phyloP scores from a whole-genome alignment of 257 asterid species.

The Penstemon newberryi region DNA sequence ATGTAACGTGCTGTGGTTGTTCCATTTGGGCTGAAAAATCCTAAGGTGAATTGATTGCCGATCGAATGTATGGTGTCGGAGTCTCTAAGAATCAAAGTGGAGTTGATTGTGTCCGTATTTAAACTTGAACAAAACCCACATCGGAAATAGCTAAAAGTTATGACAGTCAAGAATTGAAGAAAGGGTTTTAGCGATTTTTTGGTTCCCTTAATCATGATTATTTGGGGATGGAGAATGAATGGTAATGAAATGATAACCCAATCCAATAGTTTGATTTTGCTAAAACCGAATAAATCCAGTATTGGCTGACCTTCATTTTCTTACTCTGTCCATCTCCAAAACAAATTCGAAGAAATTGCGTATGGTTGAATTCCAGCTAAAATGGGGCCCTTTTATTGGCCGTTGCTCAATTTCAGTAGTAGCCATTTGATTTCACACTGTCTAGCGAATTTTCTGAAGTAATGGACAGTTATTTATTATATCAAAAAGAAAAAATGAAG shows the following conservation, averaged over 20 bases:
- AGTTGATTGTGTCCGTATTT: background rate
- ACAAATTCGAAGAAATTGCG: no score
- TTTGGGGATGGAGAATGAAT: background rate
- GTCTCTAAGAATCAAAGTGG: constrained; percentile 19
- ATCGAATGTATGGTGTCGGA: constrained; percentile 13
- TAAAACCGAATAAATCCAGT: no score
- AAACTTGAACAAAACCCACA: background rate
- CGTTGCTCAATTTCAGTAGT: no score
- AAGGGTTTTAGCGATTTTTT: background rate
- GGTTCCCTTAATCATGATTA: background rate
- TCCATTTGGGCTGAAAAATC: constrained; percentile 29
- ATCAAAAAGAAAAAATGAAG: no score
- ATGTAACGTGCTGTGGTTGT: constrained; percentile 23
- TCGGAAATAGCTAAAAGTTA: background rate
- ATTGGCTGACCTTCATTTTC: no score
- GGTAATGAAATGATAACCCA: background rate
- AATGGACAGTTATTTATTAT: no score
- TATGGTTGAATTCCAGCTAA: no score
- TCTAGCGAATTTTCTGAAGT: no score
- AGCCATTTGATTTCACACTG: no score
- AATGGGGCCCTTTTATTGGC: no score
- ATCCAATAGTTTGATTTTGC: no score
- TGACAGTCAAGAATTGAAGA: background rate
- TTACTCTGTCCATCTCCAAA: no score
- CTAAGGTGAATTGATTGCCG: constrained; percentile 14